Evolutionary conservation across 169 alveolate genomes (phyloP), one percentile per base, ranked within the genome.

Genomic region (Plasmodium knowlesi): DNA sequence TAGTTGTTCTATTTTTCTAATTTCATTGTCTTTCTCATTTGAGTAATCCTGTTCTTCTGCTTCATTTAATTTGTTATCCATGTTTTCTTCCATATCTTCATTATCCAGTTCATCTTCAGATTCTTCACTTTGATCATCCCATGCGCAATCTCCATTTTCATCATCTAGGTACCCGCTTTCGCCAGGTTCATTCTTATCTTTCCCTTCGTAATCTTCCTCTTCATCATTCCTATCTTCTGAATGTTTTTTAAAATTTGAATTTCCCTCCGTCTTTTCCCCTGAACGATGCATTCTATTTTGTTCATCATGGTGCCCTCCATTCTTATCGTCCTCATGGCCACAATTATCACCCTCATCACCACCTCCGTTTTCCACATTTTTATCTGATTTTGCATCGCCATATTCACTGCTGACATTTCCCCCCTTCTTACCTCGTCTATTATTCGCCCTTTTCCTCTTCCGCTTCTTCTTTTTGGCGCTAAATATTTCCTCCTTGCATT

Each of bases 401-500:
- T 30, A 70, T 46, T 67, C 73, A 4, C 5, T 67, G 30, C 34
- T 25, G 10, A 19, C 5, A 57, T 19, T 16, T 8, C 22, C 79
- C 10, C 70, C 70, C 19, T 14, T 22, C 43, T n/a, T 61, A 37
- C 25, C 34, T 16, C 76, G 72, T 46, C 54, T 34, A 16, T 39
- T 70, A 70, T 91, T 91, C n/a, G 28, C 5, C 22, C 57, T 46
- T 84, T 73, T 70, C 34, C 22, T 61, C 19, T 70, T 82, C n/a
- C 84, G 81, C 70, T 53, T 92, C 82, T 93, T 95, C 57, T 73
- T 82, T 83, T 93, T 95, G 67, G 96, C 98, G 83, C 96, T 94
- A 41, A 97, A 97, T 80, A 98, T 98, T 84, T 97, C 97, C 78
- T 96, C 96, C 85, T 98, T 98, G 95, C 99, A 98, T 95, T 97